Evolutionary conservation across 2,329 filamentous ascomycete genomes (phyloP).

Genomic region (Diaporthe caulivora): DNA sequence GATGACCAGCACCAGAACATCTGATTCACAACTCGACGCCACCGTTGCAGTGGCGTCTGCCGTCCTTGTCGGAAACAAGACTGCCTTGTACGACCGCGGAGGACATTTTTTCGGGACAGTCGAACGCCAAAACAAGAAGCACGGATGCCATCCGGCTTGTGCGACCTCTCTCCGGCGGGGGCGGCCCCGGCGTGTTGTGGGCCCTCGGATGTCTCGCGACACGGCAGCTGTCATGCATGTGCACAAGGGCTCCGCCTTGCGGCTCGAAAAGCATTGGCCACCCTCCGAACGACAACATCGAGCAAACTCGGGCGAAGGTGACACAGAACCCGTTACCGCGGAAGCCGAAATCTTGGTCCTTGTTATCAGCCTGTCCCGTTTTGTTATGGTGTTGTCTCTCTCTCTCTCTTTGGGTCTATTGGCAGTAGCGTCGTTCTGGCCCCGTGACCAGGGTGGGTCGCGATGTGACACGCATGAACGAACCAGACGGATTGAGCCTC

Average conservation of each 20-base stretch:
- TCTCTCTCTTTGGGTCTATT: background rate
- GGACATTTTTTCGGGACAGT: conserved; percentile 6
- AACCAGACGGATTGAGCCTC: conserved; percentile 12
- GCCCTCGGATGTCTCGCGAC: no score
- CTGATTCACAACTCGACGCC: background rate
- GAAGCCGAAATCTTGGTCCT: no score
- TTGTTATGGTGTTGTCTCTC: background rate
- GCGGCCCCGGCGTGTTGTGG: conserved; percentile 5
- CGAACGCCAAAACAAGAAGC: background rate
- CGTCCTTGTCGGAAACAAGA: background rate
- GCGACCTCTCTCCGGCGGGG: background rate
- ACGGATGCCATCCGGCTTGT: background rate
- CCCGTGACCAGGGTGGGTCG: background rate
- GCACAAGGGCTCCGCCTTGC: conserved; percentile 23
- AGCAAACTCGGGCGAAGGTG: background rate
- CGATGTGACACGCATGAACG: conserved; percentile 11
- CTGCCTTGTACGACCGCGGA: background rate
- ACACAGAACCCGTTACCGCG: no score
- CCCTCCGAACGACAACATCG: background rate
- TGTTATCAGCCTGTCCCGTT: background rate
- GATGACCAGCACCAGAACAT: background rate
- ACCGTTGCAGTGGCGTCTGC: background rate
- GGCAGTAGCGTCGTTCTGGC: conserved; percentile 7
- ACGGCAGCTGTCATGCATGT: no score
- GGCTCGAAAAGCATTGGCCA: conserved; percentile 35